A percentile compares a stretch with the other conserved stretches of the same genome.
Conservation (phyloP, 495 filamentous ascomycete species). For the Tricharina praecox region DNA sequence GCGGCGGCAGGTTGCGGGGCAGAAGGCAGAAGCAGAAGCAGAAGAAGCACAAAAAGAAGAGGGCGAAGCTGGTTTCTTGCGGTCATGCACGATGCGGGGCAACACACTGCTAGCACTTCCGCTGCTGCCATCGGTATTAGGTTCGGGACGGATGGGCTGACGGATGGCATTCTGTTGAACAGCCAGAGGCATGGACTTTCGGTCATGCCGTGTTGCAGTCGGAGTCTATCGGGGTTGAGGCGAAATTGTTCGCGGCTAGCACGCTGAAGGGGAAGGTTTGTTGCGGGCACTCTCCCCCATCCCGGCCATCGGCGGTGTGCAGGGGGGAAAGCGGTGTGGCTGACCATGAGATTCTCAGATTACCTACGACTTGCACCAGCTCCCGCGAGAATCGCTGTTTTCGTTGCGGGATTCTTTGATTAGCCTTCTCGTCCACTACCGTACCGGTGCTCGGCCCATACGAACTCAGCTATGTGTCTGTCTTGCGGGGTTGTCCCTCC, state of each 20-base stretch:
- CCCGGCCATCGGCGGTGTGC: not conserved
- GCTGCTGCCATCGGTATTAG: slow-evolving; percentile 4
- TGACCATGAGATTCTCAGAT: slow-evolving; percentile 39
- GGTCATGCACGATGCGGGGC: slow-evolving; percentile 22
- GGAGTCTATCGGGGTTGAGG: slow-evolving; percentile 51
- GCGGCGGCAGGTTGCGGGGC: not conserved
- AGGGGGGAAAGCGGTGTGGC: not conserved
- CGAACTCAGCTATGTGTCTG: slow-evolving; percentile 90
- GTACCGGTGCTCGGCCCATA: slow-evolving; percentile 72
- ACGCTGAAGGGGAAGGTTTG: slow-evolving; percentile 94
- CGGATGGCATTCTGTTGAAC: slow-evolving; percentile 19
- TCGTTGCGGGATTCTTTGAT: slow-evolving; percentile 69
- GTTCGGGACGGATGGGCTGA: slow-evolving; percentile 17
- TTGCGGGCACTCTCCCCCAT: no score
- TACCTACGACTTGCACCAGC: slow-evolving; percentile 68
- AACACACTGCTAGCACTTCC: slow-evolving; percentile 1
- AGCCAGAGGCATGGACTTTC: slow-evolving; percentile 79
- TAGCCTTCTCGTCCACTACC: slow-evolving; percentile 57
- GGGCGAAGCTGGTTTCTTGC: not conserved
- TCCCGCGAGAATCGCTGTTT: slow-evolving; percentile 55
- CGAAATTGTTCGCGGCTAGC: slow-evolving; percentile 87
- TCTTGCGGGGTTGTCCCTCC: slow-evolving; percentile 81
- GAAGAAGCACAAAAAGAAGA: not conserved
- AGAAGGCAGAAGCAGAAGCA: not conserved
- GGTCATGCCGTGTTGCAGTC: slow-evolving; percentile 75